Evolutionary conservation across 305 asterid genomes (phyloP).

Genomic region (Petunia hybrid): DNA sequence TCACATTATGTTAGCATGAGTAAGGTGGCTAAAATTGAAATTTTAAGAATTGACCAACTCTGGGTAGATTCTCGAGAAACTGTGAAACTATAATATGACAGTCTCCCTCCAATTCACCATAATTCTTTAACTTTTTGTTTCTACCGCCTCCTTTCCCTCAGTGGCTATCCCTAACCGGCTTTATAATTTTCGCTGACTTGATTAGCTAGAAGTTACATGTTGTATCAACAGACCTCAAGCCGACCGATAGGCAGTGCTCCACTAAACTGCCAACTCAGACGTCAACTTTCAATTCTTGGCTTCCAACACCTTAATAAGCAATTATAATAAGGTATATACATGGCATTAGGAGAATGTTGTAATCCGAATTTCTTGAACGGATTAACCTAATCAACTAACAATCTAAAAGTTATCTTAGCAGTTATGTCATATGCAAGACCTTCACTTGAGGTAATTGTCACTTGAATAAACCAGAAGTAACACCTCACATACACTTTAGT

Average conservation of each 20-base stretch:
- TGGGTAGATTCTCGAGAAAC: background rate
- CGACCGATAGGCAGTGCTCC: background rate
- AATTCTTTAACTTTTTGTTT: background rate
- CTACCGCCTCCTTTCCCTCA: background rate
- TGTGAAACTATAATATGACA: background rate
- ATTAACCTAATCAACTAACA: background rate
- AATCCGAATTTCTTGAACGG: background rate
- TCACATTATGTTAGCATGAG: background rate
- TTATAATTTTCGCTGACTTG: conserved; percentile 11
- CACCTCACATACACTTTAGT: background rate
- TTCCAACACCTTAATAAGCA: background rate
- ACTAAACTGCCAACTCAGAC: background rate
- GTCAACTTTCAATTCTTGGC: background rate
- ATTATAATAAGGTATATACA: background rate
- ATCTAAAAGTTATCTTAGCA: background rate
- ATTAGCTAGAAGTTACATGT: background rate
- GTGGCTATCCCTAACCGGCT: background rate
- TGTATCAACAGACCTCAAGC: background rate
- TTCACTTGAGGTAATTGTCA: background rate
- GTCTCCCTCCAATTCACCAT: background rate
- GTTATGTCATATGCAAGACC: background rate
- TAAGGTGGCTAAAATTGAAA: background rate
- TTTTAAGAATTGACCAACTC: background rate
- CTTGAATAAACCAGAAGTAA: background rate
- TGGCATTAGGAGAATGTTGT: background rate